Conservation (phyloP, 306 rosid species). For the Acmispon strigosus region DNA sequence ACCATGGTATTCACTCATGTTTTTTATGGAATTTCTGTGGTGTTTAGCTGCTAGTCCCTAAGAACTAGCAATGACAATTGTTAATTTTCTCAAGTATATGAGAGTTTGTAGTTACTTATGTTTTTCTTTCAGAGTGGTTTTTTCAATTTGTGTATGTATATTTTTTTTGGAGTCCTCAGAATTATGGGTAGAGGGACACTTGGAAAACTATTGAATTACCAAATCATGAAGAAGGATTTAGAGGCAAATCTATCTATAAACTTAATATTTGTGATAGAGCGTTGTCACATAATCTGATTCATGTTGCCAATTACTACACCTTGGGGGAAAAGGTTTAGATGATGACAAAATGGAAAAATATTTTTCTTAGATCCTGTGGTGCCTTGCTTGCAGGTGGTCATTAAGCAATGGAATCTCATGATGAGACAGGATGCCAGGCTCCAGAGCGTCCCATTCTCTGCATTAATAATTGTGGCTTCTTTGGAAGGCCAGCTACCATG, state of each 20-base stretch:
- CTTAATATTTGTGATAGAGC: too few relatives aligned
- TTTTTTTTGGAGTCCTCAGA: too few relatives aligned
- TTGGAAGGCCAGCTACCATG: constrained; percentile 74
- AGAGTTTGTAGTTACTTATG: background rate
- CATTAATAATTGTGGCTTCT: constrained; percentile 71
- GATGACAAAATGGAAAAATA: too few relatives aligned
- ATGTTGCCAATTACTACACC: too few relatives aligned
- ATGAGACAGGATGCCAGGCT: constrained; percentile 76
- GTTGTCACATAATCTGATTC: too few relatives aligned
- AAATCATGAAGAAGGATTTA: too few relatives aligned
- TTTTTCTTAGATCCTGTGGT: background rate
- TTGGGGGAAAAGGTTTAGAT: too few relatives aligned
- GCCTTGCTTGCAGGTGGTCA: constrained; percentile 32
- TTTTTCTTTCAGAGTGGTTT: background rate
- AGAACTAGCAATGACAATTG: background rate
- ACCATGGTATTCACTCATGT: background rate
- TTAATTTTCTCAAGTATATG: background rate
- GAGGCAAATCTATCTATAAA: too few relatives aligned
- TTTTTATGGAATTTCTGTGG: background rate
- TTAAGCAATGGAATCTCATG: constrained; percentile 62
- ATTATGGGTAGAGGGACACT: too few relatives aligned
- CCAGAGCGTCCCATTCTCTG: constrained; percentile 67
- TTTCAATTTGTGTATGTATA: background rate
- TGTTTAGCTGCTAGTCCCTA: background rate
- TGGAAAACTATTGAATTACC: too few relatives aligned